These are phyloP conservation scores for Exophiala dermatitidis DNA, from an alignment of 2,329 filamentous ascomycete species.

Conservation along the genomic window DNA sequence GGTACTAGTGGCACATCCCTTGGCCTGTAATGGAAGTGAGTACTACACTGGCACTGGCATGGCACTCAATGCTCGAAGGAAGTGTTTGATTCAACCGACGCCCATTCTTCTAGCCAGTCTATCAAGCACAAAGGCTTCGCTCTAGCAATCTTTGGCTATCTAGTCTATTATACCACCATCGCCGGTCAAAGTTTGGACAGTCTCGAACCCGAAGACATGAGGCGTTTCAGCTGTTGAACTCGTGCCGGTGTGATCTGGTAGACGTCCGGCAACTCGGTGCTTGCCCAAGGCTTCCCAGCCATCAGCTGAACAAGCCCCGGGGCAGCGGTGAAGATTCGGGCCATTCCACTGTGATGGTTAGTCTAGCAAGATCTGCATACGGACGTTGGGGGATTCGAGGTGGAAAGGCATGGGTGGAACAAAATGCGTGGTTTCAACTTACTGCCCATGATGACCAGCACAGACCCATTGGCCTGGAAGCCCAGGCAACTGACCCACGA, in stretches of 20 bases:
- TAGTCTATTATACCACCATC: background rate
- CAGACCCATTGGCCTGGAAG: slow-evolving; percentile 2
- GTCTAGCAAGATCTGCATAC: background rate
- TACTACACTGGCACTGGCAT: too few species aligned
- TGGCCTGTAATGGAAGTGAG: too few species aligned
- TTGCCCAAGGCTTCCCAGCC: slow-evolving; percentile 1
- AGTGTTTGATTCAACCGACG: too few species aligned
- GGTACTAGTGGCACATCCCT: too few species aligned
- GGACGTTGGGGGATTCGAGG: too few species aligned
- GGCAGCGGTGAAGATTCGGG: slow-evolving; percentile 4
- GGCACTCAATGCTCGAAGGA: too few species aligned
- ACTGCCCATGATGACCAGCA: slow-evolving; percentile 5
- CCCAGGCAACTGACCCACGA: slow-evolving; percentile 1
- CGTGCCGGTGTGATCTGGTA: slow-evolving; percentile 2
- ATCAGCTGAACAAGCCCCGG: slow-evolving; percentile 2
- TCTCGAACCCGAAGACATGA: background rate
- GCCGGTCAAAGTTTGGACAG: background rate
- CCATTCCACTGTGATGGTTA: slow-evolving; percentile 2
- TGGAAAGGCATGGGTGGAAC: background rate
- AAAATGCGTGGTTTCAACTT: background rate
- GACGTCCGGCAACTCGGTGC: slow-evolving; percentile 1
- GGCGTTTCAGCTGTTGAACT: background rate
- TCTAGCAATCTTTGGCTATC: too few species aligned
- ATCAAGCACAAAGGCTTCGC: too few species aligned
- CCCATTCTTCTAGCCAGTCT: too few species aligned